These are phyloP conservation scores for Chlorella sorokiniana DNA, from an alignment of 139 green algal species.

Conservation along the genomic window DNA sequence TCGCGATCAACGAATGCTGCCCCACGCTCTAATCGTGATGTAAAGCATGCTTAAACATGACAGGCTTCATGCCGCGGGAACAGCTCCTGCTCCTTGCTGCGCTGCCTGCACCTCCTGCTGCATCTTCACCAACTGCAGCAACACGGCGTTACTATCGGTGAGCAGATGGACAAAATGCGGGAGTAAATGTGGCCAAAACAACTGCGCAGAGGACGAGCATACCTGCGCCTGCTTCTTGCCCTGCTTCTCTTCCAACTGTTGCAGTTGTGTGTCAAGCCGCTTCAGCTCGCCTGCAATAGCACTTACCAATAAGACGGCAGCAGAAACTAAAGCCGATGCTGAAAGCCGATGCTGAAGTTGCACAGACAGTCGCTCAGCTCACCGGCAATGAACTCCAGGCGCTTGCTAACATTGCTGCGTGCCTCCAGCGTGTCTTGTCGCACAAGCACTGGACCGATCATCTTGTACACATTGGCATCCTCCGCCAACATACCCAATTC, in stretches of 20 bases:
- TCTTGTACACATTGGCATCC: conserved; percentile 85
- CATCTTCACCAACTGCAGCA: background rate
- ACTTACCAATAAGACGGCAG: too few relatives aligned
- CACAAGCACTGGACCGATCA: conserved; percentile 86
- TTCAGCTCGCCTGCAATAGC: conserved; percentile 42
- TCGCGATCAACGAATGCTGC: background rate
- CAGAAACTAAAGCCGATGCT: too few relatives aligned
- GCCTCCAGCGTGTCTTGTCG: conserved; percentile 88
- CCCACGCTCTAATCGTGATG: background rate
- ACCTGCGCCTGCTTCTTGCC: conserved; percentile 39
- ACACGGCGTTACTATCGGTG: too few relatives aligned
- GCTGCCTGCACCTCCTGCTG: background rate
- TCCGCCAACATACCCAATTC: conserved; percentile 82
- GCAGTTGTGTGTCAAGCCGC: conserved; percentile 53
- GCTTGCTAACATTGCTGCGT: conserved; percentile 86
- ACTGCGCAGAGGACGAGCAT: background rate
- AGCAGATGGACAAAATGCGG: too few relatives aligned
- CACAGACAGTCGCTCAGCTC: too few relatives aligned
- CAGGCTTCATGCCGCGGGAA: too few relatives aligned
- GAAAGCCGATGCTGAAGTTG: too few relatives aligned
- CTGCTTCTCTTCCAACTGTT: conserved; percentile 55
- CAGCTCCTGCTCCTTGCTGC: too few relatives aligned
- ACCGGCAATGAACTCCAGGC: conserved; percentile 81
- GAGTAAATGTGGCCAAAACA: background rate
- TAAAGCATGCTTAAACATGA: too few relatives aligned